Base-by-base conservation (phyloP, 108 stramenopile species). In the Licmophora abbreviata region DNA sequence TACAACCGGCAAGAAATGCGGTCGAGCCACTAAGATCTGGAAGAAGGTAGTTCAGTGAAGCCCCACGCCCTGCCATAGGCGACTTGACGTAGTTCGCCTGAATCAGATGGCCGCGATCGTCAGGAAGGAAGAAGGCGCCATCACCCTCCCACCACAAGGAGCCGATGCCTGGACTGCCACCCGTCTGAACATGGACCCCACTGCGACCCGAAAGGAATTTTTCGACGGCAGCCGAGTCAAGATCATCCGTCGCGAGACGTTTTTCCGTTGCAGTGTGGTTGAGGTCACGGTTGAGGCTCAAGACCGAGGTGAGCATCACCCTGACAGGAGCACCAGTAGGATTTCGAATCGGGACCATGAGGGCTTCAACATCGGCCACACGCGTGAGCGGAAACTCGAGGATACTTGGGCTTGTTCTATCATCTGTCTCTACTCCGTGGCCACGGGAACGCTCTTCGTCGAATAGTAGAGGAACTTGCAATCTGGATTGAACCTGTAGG, bases 81-180 rank as follows among this genome's bases (percentile, higher is more conserved):
- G 85, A 74, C 18, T 85, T 71, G 59, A 87, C 87, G 48, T 91
- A 77, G 29, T 69, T 54, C 24, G 89, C 81, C 10, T 55, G 71
- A 28, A 85, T 71, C n/a, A 87, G 55, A 30, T 76, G 51, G 0
- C 88, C 83, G 3, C 66, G 32, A 36, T 64, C 69, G 29, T 76
- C 77, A 20, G 68, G 60, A 49, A 71, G 60, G 58, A 75, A 83
- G 41, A 76, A 90, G 15, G 64, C 63, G 4, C 76, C 77, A 42
- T 68, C 71, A 12, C 76, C 77, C 47, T 77, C 77, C 84, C 84
- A 90, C 77, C 77, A 78, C 22, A 69, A 56, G 49, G 79, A 66
- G 25, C 54, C 27, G n/a, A n/a, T n/a, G n/a, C n/a, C n/a, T n/a
- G n/a, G n/a, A n/a, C n/a, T n/a, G n/a, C n/a, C n/a, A n/a, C n/a